Base-by-base conservation (phyloP, 805 yeast genomes). In the Wickerhamiella lipophila region DNA sequence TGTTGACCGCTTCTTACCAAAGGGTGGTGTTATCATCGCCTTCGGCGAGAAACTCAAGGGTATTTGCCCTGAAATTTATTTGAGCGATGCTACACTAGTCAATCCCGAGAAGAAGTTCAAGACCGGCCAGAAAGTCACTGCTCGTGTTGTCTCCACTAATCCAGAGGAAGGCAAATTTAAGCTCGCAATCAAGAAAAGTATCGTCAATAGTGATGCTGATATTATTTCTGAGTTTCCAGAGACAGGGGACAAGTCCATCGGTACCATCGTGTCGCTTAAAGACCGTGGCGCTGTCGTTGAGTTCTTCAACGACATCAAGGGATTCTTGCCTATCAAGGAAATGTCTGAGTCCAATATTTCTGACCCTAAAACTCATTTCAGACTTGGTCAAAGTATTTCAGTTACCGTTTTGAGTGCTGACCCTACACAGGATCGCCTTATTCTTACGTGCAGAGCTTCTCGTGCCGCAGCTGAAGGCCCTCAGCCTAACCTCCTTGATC, bases 101-200 rank as follows among this genome's bases (percentile, higher is more conserved):
- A 81, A 89, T 60, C 98, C 98, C 5, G 97, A 92, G 66, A 76
- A 92, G 69, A 85, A 86, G 59, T 89, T 81, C 72, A 84, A 83
- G 64, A 78, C 80, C 40, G 97, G 96, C 9, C 69, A 81, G 39
- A 82, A 79, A 56, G 84, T 85, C 26, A 82, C 74, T 57, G 92
- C 81, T 27, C 53, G 66, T 8, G 60, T 63, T 7, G 52, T 65
- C 6, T 42, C 53, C 21, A 60, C 60, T 4, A 63, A 61, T 38
- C 29, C 42, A 1, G 66, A 59, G 41, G 68, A 68, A 47, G 72
- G 74, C 27, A 75, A 72, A 43, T 67, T 87, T 40, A 65, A 69
- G 34, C 69, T 85, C 19, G 83, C 97, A 1, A 65, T 88, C 57
- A 87, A 87, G 64, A 94, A 88, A 65, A 78, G 95, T 1, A 68